Evolutionary conservation across 2,329 filamentous ascomycete genomes (phyloP).

Genomic region (Hansfordia pulvinata): DNA sequence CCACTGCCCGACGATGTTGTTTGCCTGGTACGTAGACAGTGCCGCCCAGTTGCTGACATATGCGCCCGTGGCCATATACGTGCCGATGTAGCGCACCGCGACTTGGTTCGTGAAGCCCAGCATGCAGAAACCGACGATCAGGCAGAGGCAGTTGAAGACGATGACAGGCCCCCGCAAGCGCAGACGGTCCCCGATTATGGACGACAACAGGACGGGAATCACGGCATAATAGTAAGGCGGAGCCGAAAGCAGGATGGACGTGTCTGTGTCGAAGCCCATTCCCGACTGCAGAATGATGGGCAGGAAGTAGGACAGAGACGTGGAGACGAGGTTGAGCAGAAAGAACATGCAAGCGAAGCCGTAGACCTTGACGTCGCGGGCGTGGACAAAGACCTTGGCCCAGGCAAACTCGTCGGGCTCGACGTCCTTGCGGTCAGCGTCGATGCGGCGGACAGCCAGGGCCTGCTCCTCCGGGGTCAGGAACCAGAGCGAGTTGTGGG

Average conservation of each 20-base stretch:
- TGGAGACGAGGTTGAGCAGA: constrained; percentile 52
- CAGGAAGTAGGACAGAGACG: constrained; percentile 50
- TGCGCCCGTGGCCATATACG: constrained; percentile 52
- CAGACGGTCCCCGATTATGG: constrained; percentile 45
- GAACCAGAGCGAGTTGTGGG: constrained; percentile 42
- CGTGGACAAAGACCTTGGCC: constrained; percentile 39
- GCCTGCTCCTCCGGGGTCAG: constrained; percentile 38
- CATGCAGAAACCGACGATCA: constrained; percentile 52
- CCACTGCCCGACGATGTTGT: constrained; percentile 52
- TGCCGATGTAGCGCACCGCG: constrained; percentile 49
- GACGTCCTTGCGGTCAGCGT: constrained; percentile 47
- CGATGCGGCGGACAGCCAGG: constrained; percentile 43
- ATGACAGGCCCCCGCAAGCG: constrained; percentile 49
- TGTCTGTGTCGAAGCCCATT: constrained; percentile 36
- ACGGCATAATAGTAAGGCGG: constrained; percentile 57
- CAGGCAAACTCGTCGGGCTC: constrained; percentile 40
- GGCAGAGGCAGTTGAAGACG: constrained; percentile 46
- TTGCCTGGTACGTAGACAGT: constrained; percentile 47
- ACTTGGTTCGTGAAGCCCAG: constrained; percentile 47
- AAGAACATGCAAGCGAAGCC: constrained; percentile 53
- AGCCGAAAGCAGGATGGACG: constrained; percentile 47
- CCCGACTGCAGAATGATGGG: constrained; percentile 44
- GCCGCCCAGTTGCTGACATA: constrained; percentile 60
- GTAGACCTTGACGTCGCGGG: constrained; percentile 47
- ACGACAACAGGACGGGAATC: constrained; percentile 49